These are phyloP conservation scores for Bothriochloa decipiens DNA, from an alignment of 176 grass and related monocot species.

Conservation along the genomic window DNA sequence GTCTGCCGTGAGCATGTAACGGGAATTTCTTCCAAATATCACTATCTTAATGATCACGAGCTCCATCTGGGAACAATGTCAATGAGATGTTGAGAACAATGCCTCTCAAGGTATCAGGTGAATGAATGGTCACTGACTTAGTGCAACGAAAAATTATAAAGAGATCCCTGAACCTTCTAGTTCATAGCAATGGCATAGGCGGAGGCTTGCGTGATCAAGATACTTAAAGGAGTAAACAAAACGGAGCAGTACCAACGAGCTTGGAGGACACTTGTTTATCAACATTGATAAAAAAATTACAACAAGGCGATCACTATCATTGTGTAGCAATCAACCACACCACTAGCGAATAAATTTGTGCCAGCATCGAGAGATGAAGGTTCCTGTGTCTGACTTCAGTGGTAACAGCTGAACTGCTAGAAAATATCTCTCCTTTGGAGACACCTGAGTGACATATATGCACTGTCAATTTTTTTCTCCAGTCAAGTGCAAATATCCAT, in stretches of 20 bases:
- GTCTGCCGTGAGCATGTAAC: too few relatives aligned
- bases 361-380: not conserved
- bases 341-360: not conserved
- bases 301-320: not conserved
- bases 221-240: not conserved
- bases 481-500: too few relatives aligned
- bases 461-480: too few relatives aligned
- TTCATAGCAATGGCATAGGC: not conserved
- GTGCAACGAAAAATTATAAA: not conserved
- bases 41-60: not conserved
- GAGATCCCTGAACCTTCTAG: not conserved
- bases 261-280: constrained; percentile 28
- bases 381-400: not conserved
- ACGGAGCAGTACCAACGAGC: constrained; percentile 22
- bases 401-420: not conserved
- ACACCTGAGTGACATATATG: too few relatives aligned
- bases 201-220: constrained; percentile 7
- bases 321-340: not conserved
- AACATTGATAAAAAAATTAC: not conserved
- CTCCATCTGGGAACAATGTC: not conserved
- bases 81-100: not conserved
- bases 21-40: not conserved
- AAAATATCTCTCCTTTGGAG: not conserved
- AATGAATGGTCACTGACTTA: not conserved
- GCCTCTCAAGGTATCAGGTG: not conserved